Base-by-base conservation (phyloP, 1,139 yeast species). In the Debaryomyces sp. region DNA sequence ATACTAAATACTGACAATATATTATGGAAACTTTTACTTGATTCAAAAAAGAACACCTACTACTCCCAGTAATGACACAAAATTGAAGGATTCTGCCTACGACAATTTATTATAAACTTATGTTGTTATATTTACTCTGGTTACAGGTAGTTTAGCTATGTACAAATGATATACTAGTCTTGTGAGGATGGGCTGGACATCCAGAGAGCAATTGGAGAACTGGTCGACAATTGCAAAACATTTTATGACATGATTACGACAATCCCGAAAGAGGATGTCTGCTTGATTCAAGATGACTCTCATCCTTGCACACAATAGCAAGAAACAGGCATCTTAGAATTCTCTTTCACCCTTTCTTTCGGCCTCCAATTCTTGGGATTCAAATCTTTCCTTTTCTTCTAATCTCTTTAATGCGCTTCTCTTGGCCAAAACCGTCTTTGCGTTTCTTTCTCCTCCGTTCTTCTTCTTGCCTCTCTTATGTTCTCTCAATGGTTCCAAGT, bases 371-470 rank as follows among this genome's bases (percentile, higher is more conserved):
- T 66, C 70, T 47, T 58, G 56, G 35, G 56, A 50, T 49, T 64
- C 63, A 57, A 61, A 64, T 42, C 52, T 58, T 53, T 72, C 77
- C 54, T 63, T 69, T 51, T 71, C 74, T 56, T 71, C 77, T 51
- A 68, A 60, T 60, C 84, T 77, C 57, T 81, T 73, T 55, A 84
- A 78, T n/a, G 89, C 88, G 47, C 75, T 73, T 73, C 82, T 78
- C 66, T 83, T 85, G 17, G 96, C 96, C 50, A 79, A 69, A 46
- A 81, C 84, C 40, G 87, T 85, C 62, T 79, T 82, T 52, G 87
- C 79, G 59, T 85, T 87, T 66, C 97, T 81, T 69, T 91, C 97
- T 63, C 97, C 97, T 35, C 97, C 97, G 59, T 83, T 76, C 80
- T 85, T 85, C 80, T 91, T 92, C 70, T 74, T 80, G 13, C 95